Evolutionary conservation across 2,329 filamentous ascomycete genomes (phyloP).

Genomic region (Nothophoma quercina): DNA sequence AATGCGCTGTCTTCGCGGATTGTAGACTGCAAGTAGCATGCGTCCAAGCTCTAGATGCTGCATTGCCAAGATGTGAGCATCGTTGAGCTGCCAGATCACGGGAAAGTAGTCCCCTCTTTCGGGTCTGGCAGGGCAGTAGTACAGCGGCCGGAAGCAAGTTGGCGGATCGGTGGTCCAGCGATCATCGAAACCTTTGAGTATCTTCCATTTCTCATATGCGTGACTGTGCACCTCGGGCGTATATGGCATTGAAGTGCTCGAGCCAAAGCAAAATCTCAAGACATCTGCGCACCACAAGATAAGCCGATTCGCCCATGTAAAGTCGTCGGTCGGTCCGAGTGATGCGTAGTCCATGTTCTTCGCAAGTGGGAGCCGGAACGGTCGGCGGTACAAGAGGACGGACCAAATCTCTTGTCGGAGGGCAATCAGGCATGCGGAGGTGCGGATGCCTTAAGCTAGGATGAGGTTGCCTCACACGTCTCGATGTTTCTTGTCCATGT

Average conservation of each 20-base stretch:
- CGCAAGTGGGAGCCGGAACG: constrained; percentile 1
- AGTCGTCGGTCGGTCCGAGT: background rate
- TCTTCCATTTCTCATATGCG: background rate
- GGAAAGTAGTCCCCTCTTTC: background rate
- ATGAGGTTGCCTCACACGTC: background rate
- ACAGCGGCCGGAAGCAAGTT: background rate
- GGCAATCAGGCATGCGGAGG: background rate
- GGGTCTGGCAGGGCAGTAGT: background rate
- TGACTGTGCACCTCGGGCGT: background rate
- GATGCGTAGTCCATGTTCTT: background rate
- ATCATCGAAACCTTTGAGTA: background rate
- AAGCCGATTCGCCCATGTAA: background rate
- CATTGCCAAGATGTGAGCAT: background rate
- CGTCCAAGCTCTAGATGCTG: constrained; percentile 2
- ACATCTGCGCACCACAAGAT: constrained; percentile 5
- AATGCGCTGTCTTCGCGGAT: background rate
- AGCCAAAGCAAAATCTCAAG: background rate
- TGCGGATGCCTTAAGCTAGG: background rate
- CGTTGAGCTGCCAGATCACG: background rate
- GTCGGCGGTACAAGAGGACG: background rate
- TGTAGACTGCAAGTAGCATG: constrained; percentile 1
- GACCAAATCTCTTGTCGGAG: constrained; percentile 7
- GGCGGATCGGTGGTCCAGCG: background rate
- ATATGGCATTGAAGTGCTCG: background rate
- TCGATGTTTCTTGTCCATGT: constrained; percentile 1